Percentiles rank a stretch among this genome's conserved stretches.
These are phyloP conservation scores for Telopea speciosissima DNA, from an alignment of 177 flowering plant genomes.

Conservation along the genomic window DNA sequence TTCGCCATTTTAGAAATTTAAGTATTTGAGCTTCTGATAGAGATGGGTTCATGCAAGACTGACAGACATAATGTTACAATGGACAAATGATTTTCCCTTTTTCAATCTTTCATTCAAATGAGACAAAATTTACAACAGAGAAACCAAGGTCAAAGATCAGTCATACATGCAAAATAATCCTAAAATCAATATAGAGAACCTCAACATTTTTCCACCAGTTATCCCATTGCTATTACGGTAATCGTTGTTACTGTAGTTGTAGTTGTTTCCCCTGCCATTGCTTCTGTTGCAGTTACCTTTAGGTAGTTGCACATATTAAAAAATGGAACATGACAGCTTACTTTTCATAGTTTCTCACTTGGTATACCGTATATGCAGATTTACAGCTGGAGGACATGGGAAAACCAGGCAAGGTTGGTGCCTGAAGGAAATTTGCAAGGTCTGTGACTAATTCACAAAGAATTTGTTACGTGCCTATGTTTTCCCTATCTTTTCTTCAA, in stretches of 20 bases:
- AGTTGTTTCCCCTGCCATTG: too few relatives aligned
- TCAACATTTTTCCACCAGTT: neutral
- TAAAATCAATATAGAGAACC: neutral
- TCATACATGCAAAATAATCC: neutral
- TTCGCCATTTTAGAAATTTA: too few relatives aligned
- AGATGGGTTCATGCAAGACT: too few relatives aligned
- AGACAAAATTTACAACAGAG: neutral
- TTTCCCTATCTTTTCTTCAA: too few relatives aligned
- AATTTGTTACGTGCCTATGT: too few relatives aligned
- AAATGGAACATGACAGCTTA: neutral
- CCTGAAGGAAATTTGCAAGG: constrained; percentile 55
- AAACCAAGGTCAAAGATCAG: neutral
- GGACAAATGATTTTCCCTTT: too few relatives aligned
- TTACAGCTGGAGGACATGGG: constrained; percentile 98
- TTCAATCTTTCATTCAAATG: neutral
- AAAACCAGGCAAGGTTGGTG: constrained; percentile 37
- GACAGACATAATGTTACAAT: too few relatives aligned
- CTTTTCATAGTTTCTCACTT: neutral
- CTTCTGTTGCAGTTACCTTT: neutral
- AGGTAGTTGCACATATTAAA: neutral
- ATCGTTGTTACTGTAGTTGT: neutral
- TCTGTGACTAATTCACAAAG: constrained; percentile 10
- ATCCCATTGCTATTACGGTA: neutral
- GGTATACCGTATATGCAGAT: constrained; percentile 50
- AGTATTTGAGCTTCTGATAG: too few relatives aligned